phyloP scores from a whole-genome alignment of 1,284 basidiomycete genomes.

The Microbotryomycetes sp. region DNA sequence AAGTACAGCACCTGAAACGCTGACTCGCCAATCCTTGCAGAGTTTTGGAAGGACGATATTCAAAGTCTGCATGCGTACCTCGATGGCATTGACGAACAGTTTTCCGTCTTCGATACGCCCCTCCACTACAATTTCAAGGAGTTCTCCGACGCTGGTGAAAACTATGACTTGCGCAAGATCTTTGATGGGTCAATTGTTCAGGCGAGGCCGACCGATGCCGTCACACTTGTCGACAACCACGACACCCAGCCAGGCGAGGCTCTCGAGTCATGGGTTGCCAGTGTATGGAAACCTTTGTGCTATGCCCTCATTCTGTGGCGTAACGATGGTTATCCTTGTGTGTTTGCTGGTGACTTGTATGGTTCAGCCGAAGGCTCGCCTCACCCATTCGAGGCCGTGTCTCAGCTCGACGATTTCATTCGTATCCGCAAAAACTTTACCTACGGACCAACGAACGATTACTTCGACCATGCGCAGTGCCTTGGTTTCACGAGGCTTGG shows the following conservation, averaged over 20 bases:
- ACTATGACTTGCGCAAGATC: slow-evolving; percentile 50
- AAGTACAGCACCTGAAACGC: background rate
- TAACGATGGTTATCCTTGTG: slow-evolving; percentile 73
- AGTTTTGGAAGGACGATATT: slow-evolving; percentile 52
- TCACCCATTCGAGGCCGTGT: background rate
- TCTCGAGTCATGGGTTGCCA: slow-evolving; percentile 50
- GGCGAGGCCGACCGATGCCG: slow-evolving; percentile 51
- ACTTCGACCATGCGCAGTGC: slow-evolving; percentile 47
- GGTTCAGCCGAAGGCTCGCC: slow-evolving; percentile 37
- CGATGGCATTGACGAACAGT: slow-evolving; percentile 46
- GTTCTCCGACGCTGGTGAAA: slow-evolving; percentile 47
- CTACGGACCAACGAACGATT: slow-evolving; percentile 46
- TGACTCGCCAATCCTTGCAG: slow-evolving; percentile 22
- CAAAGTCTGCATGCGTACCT: no score
- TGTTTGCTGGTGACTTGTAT: slow-evolving; percentile 85
- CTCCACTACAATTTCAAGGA: slow-evolving; percentile 54
- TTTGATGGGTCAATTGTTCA: slow-evolving; percentile 54
- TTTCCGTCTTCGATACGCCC: slow-evolving; percentile 53
- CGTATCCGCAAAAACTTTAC: slow-evolving; percentile 28
- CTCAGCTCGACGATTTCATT: slow-evolving; percentile 49
- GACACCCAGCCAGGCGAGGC: slow-evolving; percentile 39
- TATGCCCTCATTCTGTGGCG: slow-evolving; percentile 83
- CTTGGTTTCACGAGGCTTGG: slow-evolving; percentile 50
- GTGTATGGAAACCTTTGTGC: slow-evolving; percentile 53
- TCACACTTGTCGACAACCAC: slow-evolving; percentile 52